A percentile compares a stretch with the other conserved stretches of the same genome.
Conservation (phyloP, 148 eudicot species). For the Bassia scoparia region DNA sequence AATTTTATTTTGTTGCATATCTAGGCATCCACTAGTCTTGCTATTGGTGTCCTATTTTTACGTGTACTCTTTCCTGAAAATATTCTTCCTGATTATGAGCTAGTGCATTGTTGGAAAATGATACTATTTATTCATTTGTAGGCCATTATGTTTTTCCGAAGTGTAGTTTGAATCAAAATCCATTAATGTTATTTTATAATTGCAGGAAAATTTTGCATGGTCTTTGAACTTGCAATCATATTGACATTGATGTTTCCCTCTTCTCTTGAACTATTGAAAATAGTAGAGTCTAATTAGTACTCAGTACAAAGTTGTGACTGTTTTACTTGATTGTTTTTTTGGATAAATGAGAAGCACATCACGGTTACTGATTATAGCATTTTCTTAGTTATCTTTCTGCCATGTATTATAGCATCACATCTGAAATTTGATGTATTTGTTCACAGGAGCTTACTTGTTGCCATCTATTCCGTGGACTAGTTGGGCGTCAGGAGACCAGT, state of each 20-base stretch:
- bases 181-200: not conserved
- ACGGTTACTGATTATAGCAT: too few species aligned
- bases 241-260: not conserved
- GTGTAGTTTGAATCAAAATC: not conserved
- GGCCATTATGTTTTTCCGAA: too few species aligned
- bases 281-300: not conserved
- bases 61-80: too few species aligned
- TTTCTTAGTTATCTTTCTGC: not conserved
- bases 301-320: too few species aligned
- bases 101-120: not conserved
- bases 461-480: slow-evolving; percentile 81
- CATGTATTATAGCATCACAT: not conserved
- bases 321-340: not conserved
- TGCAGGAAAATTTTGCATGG: not conserved
- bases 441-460: slow-evolving; percentile 81
- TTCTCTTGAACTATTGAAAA: not conserved
- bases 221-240: not conserved
- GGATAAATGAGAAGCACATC: too few species aligned
- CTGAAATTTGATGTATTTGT: not conserved
- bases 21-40: not conserved
- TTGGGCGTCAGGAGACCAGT: slow-evolving; percentile 60
- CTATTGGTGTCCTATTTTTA: not conserved
- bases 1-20: not conserved
- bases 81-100: not conserved
- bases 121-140: not conserved